phyloP scores from a whole-genome alignment of 2,329 filamentous ascomycete species.

The Beauveria sp. region DNA sequence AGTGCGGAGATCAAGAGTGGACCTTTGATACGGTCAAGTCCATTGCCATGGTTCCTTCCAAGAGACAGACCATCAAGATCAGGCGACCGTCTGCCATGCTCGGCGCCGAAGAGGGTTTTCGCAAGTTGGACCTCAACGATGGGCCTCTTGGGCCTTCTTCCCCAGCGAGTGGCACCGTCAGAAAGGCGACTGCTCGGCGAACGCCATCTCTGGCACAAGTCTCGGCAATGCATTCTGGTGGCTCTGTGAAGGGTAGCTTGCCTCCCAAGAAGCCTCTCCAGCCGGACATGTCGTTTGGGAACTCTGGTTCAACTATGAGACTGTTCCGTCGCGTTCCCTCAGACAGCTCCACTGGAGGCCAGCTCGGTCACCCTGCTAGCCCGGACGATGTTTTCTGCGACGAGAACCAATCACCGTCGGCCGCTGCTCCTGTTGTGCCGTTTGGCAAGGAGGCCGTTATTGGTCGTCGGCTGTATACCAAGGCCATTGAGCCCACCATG shows the following conservation, averaged over 20 bases:
- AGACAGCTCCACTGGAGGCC: slow-evolving; percentile 46
- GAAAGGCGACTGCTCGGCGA: slow-evolving; percentile 49
- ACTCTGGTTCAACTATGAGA: slow-evolving; percentile 83
- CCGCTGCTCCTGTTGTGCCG: slow-evolving; percentile 41
- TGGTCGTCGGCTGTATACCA: slow-evolving; percentile 72
- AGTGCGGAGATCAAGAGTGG: slow-evolving; percentile 75
- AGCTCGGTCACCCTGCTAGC: slow-evolving; percentile 27
- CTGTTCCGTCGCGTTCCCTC: slow-evolving; percentile 83
- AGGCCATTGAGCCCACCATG: slow-evolving; percentile 73
- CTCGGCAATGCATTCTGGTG: slow-evolving; percentile 21
- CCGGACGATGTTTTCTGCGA: slow-evolving; percentile 40
- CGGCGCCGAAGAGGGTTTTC: slow-evolving; percentile 52
- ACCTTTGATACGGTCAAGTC: slow-evolving; percentile 92
- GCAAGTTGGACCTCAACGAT: slow-evolving; percentile 53
- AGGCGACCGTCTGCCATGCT: slow-evolving; percentile 51
- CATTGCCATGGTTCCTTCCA: slow-evolving; percentile 37
- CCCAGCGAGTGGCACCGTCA: slow-evolving; percentile 46
- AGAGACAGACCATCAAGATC: slow-evolving; percentile 41
- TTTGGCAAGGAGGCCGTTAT: slow-evolving; percentile 75
- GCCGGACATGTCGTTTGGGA: slow-evolving; percentile 87
- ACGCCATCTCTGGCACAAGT: slow-evolving; percentile 35
- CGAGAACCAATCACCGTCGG: slow-evolving; percentile 55
- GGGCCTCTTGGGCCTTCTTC: slow-evolving; percentile 50
- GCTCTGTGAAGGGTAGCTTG: slow-evolving; percentile 35
- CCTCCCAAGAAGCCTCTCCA: slow-evolving; percentile 70